Percentiles rank a stretch among this genome's conserved stretches.
Conservation (phyloP, 2,329 filamentous ascomycete species). For the Phyllachora maydis region DNA sequence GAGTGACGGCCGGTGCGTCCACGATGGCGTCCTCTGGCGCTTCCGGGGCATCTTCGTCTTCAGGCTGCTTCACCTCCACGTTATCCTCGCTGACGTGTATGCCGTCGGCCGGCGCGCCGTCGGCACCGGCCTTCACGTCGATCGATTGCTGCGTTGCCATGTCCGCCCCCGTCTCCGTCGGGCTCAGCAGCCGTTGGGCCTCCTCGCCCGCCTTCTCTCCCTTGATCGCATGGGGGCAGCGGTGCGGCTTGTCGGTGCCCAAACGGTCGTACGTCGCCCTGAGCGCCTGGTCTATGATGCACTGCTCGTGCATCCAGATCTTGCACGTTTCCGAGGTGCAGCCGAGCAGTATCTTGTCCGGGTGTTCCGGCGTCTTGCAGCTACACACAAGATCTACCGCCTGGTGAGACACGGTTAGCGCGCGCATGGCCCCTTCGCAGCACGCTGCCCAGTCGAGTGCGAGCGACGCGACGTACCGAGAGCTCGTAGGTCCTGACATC, state of each 20-base stretch:
- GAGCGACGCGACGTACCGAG: slow-evolving; percentile 22
- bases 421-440: too few species aligned
- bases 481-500: slow-evolving; percentile 34
- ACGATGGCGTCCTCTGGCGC: slow-evolving; percentile 7
- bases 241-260: slow-evolving; percentile 27
- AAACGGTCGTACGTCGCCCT: slow-evolving; percentile 25
- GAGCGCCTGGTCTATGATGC: slow-evolving; percentile 34
- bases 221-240: slow-evolving; percentile 13
- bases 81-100: slow-evolving; percentile 15
- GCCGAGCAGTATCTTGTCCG: slow-evolving; percentile 36
- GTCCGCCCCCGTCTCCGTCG: slow-evolving; percentile 26
- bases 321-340: slow-evolving; percentile 33
- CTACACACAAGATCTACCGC: slow-evolving; percentile 33
- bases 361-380: slow-evolving; percentile 39
- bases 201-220: slow-evolving; percentile 20
- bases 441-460: slow-evolving; percentile 1
- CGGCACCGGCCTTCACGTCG: slow-evolving; percentile 25
- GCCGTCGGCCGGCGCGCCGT: slow-evolving; percentile 13
- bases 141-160: slow-evolving; percentile 28
- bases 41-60: slow-evolving; percentile 7
- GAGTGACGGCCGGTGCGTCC: too few species aligned
- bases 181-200: slow-evolving; percentile 25
- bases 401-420: too few species aligned
- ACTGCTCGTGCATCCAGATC: slow-evolving; percentile 43
- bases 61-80: slow-evolving; percentile 14